Evolutionary conservation across 371 early-diverging fungal species (phyloP), one percentile per base, ranked within the genome.

Genomic region (Choanephora cucurbitarum): DNA sequence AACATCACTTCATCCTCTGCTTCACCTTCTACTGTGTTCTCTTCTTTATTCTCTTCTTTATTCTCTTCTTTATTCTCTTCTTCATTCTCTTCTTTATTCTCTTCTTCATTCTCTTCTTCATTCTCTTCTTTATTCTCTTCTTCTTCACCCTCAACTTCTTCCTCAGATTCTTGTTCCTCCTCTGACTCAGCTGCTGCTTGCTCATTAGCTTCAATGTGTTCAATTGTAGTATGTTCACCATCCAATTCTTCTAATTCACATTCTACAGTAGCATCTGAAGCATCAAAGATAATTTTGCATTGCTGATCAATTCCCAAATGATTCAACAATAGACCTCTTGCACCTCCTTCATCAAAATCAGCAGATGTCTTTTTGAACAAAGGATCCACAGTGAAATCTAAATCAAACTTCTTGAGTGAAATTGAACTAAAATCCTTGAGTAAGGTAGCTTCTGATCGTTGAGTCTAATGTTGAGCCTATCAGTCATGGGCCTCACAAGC

Each of bases 261-360:
- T 23, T 76, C 82, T 3, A 77, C 61, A 14, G 72, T 71, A 22
- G 91, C 89, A 74, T 94, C 95, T 23, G 92, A 85, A 10, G 97
- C 88, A 71, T 98, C 98, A 70, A 98, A 97, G 18, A 97, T 89
- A 52, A 97, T 89, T 57, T 86, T 90, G n/a, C 95, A 92, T 8
- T 88, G 81, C 5, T 72, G 77, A 47, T 93, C 88, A 31, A 96
- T 78, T 28, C 79, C 74, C 39, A 98, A 68, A 60, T 94, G 91
- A 67, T 94, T 96, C 44, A 97, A 74, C 40, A 98, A 71, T 34
- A 98, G 72, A 3, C 96, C 96, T 39, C 92, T 87, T 7, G 97
- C 95, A 5, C 97, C 97, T n/a, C 98, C 96, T 75, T 98, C 97
- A 69, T 97, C 98, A 79, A 97, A 97, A 63, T 96, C 97, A 7